phyloP scores from a whole-genome alignment of 176 grass and related monocot species.

The Poa annua region DNA sequence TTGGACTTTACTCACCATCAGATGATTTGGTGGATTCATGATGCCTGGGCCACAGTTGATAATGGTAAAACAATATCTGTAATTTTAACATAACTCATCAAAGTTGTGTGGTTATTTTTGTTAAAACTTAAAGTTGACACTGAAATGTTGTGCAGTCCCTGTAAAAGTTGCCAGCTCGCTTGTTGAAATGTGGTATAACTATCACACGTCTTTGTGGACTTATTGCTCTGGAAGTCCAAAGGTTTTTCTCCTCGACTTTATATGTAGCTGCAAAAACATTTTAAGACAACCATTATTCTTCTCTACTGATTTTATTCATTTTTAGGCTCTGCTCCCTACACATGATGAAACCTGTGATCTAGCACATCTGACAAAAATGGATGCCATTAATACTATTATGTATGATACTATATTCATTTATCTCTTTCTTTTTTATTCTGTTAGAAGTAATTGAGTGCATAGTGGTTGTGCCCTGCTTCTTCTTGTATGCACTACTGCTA shows the following conservation, averaged over 20 bases:
- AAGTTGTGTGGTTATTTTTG: background rate
- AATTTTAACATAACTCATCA: slow-evolving; percentile 12
- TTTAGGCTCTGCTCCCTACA: slow-evolving; percentile 43
- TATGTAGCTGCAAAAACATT: slow-evolving; percentile 19
- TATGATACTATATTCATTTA: slow-evolving; percentile 46
- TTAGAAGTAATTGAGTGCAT: background rate
- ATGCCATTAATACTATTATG: slow-evolving; percentile 71
- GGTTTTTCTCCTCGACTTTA: slow-evolving; percentile 54
- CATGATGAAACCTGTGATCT: slow-evolving; percentile 69
- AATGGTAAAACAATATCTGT: slow-evolving; percentile 52
- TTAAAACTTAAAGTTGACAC: slow-evolving; percentile 17
- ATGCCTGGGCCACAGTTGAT: slow-evolving; percentile 66
- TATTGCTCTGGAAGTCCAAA: slow-evolving; percentile 62
- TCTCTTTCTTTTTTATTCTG: slow-evolving; percentile 2
- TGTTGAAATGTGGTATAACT: slow-evolving; percentile 94
- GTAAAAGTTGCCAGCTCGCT: slow-evolving; percentile 57
- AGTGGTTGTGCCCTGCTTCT: background rate
- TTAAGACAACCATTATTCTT: slow-evolving; percentile 30
- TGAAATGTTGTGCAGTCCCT: slow-evolving; percentile 48
- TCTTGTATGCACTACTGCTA: background rate
- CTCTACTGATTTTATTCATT: slow-evolving; percentile 33
- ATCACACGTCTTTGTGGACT: slow-evolving; percentile 79
- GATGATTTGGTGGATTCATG: slow-evolving; percentile 75
- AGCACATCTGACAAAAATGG: slow-evolving; percentile 63
- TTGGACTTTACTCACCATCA: slow-evolving; percentile 73